These are phyloP conservation scores for Gyromitra esculenta DNA, from an alignment of 2,329 filamentous ascomycete species.

Conservation along the genomic window DNA sequence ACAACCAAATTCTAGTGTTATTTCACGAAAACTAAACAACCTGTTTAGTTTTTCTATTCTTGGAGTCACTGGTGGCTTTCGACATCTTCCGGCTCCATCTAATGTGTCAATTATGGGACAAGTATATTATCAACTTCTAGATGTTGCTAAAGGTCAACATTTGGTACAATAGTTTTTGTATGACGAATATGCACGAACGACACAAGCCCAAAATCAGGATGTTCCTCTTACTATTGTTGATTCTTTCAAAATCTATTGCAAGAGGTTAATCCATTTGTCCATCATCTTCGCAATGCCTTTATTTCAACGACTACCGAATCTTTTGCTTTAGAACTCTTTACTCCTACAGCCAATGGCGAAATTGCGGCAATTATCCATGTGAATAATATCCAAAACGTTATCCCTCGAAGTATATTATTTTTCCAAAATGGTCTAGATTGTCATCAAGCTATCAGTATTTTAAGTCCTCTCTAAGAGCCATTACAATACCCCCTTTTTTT, in stretches of 20 bases:
- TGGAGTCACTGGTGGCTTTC: slow-evolving; percentile 32
- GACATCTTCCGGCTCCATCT: slow-evolving; percentile 10
- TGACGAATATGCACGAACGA: slow-evolving; percentile 11
- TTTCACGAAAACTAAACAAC: slow-evolving; percentile 15
- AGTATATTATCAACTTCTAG: slow-evolving; percentile 29
- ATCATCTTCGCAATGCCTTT: slow-evolving; percentile 8
- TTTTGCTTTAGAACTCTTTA: slow-evolving; percentile 26
- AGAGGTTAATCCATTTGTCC: slow-evolving; percentile 27
- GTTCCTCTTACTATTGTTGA: neutral
- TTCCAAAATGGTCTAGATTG: neutral
- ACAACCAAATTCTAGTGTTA: neutral
- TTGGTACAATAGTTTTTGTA: slow-evolving; percentile 33
- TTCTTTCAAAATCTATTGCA: neutral
- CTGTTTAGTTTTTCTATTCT: slow-evolving; percentile 27
- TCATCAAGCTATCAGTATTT: slow-evolving; percentile 15
- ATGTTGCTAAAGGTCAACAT: slow-evolving; percentile 21
- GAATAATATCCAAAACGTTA: slow-evolving; percentile 18
- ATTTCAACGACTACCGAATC: neutral
- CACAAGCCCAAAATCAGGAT: neutral
- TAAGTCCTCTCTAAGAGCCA: slow-evolving; percentile 1
- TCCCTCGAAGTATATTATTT: slow-evolving; percentile 15
- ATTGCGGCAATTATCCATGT: slow-evolving; percentile 27
- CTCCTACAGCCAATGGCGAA: neutral
- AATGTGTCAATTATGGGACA: slow-evolving; percentile 32
- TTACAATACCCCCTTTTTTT: slow-evolving; percentile 39